These are phyloP conservation scores for Oryza meyeriana DNA, from an alignment of 176 grass and related monocot genomes.

Conservation along the genomic window DNA sequence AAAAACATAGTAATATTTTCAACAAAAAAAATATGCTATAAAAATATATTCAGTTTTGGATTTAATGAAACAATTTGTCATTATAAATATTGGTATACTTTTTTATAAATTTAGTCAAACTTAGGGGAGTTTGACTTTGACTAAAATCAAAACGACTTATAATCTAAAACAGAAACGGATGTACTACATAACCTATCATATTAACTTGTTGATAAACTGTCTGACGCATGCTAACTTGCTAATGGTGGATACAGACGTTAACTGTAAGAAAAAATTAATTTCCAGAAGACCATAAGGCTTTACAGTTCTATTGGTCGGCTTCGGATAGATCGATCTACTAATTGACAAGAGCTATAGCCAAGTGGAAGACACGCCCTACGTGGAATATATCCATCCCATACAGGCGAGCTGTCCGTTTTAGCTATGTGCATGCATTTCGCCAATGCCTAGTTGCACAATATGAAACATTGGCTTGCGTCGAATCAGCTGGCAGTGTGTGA, in stretches of 20 bases:
- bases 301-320: not conserved
- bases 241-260: not conserved
- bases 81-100: too few species aligned
- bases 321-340: not conserved
- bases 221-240: not conserved
- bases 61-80: too few species aligned
- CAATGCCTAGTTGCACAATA: not conserved
- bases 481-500: not conserved
- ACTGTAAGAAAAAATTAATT: not conserved
- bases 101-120: too few species aligned
- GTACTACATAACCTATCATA: not conserved
- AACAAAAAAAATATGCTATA: too few species aligned
- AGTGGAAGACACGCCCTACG: not conserved
- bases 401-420: not conserved
- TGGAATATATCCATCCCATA: not conserved
- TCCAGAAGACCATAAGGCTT: not conserved
- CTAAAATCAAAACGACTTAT: too few species aligned
- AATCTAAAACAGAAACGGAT: too few species aligned
- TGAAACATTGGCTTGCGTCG: not conserved
- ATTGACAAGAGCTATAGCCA: conserved; percentile 18
- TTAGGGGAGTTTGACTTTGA: too few species aligned
- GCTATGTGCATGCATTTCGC: not conserved
- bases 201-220: not conserved
- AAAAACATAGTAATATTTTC: too few species aligned
- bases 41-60: too few species aligned